Evolutionary conservation across 306 rosid species (phyloP).

Genomic region (Vigna hirtella): DNA sequence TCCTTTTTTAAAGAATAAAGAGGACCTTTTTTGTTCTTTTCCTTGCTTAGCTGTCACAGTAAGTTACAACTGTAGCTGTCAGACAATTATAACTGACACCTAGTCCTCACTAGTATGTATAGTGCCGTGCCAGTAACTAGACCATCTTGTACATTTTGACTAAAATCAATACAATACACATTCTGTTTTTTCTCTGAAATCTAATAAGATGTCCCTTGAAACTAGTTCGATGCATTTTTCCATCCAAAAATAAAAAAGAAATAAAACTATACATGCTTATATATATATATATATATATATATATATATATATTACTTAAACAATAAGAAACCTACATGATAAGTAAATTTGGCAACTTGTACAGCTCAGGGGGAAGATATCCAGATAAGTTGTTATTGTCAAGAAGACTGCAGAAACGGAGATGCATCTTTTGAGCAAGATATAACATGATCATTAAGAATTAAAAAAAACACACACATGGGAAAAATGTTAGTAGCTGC

Average conservation of each 20-base stretch:
- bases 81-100: no score
- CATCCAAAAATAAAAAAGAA: neutral
- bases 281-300: neutral
- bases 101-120: no score
- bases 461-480: neutral
- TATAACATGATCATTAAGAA: conserved; percentile 23
- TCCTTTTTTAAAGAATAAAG: no score
- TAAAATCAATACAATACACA: neutral
- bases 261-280: neutral
- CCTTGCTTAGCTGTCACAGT: neutral
- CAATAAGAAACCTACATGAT: conserved; percentile 59
- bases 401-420: conserved; percentile 77
- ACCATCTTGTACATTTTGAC: no score
- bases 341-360: conserved; percentile 53
- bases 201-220: neutral
- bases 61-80: no score
- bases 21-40: no score
- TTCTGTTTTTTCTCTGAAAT: neutral
- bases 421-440: conserved; percentile 42
- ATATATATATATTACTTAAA: neutral
- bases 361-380: conserved; percentile 71
- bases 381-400: conserved; percentile 94
- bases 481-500: conserved; percentile 28
- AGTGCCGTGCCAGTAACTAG: no score
- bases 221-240: neutral